A percentile compares a stretch with the other conserved stretches of the same genome.
These are phyloP conservation scores for Kodamaea leandrae DNA, from an alignment of 805 yeast genomes.

Conservation along the genomic window DNA sequence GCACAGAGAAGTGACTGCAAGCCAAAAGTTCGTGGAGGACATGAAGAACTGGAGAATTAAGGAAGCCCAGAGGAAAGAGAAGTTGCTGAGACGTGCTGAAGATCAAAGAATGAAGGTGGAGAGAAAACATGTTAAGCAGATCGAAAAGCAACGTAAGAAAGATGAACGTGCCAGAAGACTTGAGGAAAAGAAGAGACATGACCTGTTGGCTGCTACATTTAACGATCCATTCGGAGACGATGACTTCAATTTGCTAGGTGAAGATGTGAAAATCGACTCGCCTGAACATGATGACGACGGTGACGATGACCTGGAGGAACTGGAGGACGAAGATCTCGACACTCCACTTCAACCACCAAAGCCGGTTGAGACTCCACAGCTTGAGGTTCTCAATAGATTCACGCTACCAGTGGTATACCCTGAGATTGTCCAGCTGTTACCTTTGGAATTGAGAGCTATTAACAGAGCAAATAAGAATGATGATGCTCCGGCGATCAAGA, in stretches of 20 bases:
- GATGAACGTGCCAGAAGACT: conserved; percentile 8
- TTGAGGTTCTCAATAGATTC: conserved; percentile 26
- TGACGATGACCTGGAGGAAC: conserved; percentile 8
- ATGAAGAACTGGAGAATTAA: conserved; percentile 16
- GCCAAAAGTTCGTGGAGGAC: conserved; percentile 14
- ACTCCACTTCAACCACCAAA: conserved; percentile 18
- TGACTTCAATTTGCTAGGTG: conserved; percentile 9
- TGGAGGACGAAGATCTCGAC: conserved; percentile 12
- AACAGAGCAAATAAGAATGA: conserved; percentile 8
- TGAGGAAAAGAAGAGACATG: conserved; percentile 15
- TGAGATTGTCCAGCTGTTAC: conserved; percentile 33
- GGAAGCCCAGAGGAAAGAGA: conserved; percentile 15
- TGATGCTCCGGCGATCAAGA: conserved; percentile 24
- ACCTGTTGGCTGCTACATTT: conserved; percentile 14
- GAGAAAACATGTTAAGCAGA: conserved; percentile 4
- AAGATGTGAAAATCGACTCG: conserved; percentile 7
- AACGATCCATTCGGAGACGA: conserved; percentile 16
- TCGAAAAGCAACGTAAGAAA: conserved; percentile 11
- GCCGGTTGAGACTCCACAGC: conserved; percentile 19
- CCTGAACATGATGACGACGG: conserved; percentile 4
- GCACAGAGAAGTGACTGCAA: conserved; percentile 15
- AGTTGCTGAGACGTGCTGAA: conserved; percentile 8
- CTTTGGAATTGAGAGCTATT: conserved; percentile 22
- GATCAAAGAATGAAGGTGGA: conserved; percentile 13
- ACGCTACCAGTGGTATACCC: conserved; percentile 32